Percentiles rank a stretch among this genome's conserved stretches.
Conservation (phyloP, 2,329 filamentous ascomycete genomes). For the Penicillium aurantiogriseum region DNA sequence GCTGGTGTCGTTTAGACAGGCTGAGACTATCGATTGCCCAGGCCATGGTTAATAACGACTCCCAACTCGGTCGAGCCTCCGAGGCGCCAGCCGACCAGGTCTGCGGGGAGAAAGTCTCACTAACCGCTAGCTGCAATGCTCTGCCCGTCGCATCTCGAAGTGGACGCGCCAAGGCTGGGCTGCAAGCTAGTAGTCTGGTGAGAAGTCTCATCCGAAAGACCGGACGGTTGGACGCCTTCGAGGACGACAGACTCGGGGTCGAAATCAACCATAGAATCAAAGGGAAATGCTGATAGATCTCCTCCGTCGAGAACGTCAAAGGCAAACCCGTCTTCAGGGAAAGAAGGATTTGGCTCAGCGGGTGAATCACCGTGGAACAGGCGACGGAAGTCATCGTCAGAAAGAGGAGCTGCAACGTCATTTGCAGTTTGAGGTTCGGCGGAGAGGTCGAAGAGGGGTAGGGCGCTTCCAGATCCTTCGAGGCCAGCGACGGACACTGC, state of each 20-base stretch:
- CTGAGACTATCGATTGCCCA: slow-evolving; percentile 48
- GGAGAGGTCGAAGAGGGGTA: slow-evolving; percentile 43
- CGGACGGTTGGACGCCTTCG: slow-evolving; percentile 45
- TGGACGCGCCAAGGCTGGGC: slow-evolving; percentile 55
- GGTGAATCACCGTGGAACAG: slow-evolving; percentile 63
- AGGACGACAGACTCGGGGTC: slow-evolving; percentile 50
- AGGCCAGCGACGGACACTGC: slow-evolving; percentile 91
- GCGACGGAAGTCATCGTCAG: slow-evolving; percentile 65
- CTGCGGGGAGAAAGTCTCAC: slow-evolving; percentile 40
- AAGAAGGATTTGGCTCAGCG: slow-evolving; percentile 69
- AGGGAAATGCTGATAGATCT: slow-evolving; percentile 51
- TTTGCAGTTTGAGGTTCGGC: slow-evolving; percentile 54
- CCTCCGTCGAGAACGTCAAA: slow-evolving; percentile 62
- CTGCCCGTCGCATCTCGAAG: slow-evolving; percentile 54
- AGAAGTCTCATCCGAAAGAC: slow-evolving; percentile 52
- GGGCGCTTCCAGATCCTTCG: slow-evolving; percentile 50
- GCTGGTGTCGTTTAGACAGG: slow-evolving; percentile 35
- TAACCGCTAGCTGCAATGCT: slow-evolving; percentile 53
- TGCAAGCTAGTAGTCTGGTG: slow-evolving; percentile 52
- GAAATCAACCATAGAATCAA: slow-evolving; percentile 57
- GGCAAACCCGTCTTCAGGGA: slow-evolving; percentile 74
- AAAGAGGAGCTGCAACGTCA: slow-evolving; percentile 64
- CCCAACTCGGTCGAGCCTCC: slow-evolving; percentile 40
- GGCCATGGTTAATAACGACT: slow-evolving; percentile 47
- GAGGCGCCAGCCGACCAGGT: slow-evolving; percentile 34